A percentile compares a stretch with the other conserved stretches of the same genome.
These are phyloP conservation scores for Apiospora phragmitis DNA, from an alignment of 2,329 filamentous ascomycete genomes.

Conservation along the genomic window DNA sequence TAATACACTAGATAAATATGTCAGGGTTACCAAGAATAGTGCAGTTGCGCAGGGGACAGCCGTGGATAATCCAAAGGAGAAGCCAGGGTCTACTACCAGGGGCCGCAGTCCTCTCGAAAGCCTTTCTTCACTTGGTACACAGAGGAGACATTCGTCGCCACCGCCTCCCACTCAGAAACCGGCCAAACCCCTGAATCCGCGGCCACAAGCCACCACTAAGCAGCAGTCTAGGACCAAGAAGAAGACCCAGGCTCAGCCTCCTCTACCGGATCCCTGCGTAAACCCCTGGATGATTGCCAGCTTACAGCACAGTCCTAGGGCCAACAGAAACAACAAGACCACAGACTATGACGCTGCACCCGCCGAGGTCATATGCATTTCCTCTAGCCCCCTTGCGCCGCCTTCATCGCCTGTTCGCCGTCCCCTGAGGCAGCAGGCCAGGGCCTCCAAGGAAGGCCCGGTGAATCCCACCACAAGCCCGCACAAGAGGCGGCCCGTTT, in stretches of 20 bases:
- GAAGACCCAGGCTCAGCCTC: not conserved
- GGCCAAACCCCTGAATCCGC: constrained; percentile 16
- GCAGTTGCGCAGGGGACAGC: constrained; percentile 11
- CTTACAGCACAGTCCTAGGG: constrained; percentile 46
- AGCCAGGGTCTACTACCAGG: not conserved
- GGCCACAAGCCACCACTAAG: constrained; percentile 29
- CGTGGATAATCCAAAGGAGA: not conserved
- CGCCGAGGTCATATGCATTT: constrained; percentile 43
- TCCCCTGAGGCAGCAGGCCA: constrained; percentile 16
- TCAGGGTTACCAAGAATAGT: constrained; percentile 39
- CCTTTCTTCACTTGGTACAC: constrained; percentile 13
- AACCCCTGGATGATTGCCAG: constrained; percentile 42
- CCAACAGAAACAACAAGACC: constrained; percentile 18
- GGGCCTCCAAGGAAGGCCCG: not conserved
- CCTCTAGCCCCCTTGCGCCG: constrained; percentile 44
- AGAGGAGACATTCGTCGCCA: constrained; percentile 15
- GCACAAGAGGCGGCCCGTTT: constrained; percentile 8
- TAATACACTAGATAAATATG: constrained; percentile 42
- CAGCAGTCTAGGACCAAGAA: constrained; percentile 25
- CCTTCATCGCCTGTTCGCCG: constrained; percentile 28
- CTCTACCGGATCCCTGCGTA: constrained; percentile 23
- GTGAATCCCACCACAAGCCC: not conserved
- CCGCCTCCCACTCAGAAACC: constrained; percentile 11
- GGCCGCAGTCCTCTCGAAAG: constrained; percentile 11
- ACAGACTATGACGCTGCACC: constrained; percentile 19